phyloP scores from a whole-genome alignment of 2,329 filamentous ascomycete genomes.

The Neurospora crassa region DNA sequence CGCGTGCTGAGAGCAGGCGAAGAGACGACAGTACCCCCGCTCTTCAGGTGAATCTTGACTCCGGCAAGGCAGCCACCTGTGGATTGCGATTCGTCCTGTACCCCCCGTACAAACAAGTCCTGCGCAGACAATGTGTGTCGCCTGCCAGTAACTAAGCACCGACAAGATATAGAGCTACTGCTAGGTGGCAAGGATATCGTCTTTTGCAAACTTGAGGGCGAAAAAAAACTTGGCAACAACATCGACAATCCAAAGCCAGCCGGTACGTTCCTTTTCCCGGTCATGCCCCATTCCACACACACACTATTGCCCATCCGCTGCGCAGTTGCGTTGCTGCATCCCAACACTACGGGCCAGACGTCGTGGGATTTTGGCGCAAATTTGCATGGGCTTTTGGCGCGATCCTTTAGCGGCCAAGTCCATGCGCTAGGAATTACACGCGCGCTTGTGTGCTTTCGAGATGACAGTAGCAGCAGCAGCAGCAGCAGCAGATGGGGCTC shows the following conservation, averaged over 20 bases:
- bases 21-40: background rate
- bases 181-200: slow-evolving; percentile 11
- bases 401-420: background rate
- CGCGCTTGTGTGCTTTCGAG: background rate
- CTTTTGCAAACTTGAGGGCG: background rate
- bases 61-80: background rate
- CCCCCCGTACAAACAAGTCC: background rate
- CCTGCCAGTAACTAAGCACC: background rate
- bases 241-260: background rate
- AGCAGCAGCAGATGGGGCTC: background rate
- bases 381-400: background rate
- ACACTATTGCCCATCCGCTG: background rate
- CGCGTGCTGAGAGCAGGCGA: background rate
- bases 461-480: background rate
- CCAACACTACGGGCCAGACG: background rate
- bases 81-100: background rate
- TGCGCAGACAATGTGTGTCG: background rate
- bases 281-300: background rate
- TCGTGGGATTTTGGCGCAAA: background rate
- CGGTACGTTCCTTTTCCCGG: background rate
- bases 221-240: background rate
- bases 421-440: background rate
- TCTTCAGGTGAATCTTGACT: background rate
- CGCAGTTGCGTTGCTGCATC: background rate
- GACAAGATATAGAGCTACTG: slow-evolving; percentile 3